Percentiles rank a stretch among this genome's conserved stretches.
These are phyloP conservation scores for Monosporascus sp. DNA, from an alignment of 2,329 filamentous ascomycete species.

Conservation along the genomic window DNA sequence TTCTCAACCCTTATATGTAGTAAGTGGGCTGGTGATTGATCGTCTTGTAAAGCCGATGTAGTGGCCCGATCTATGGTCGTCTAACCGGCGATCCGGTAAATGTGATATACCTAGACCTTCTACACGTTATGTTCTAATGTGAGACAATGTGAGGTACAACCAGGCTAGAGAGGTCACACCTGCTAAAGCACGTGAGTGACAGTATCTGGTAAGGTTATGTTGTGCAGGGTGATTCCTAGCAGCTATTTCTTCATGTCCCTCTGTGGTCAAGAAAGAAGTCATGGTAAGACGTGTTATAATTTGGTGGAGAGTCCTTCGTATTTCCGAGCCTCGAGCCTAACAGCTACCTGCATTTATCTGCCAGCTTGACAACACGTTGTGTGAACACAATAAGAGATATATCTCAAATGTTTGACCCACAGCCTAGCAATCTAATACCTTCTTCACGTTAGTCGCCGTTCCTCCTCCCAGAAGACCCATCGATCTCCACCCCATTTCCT, in stretches of 20 bases:
- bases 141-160: no score
- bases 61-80: no score
- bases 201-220: no score
- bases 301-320: neutral
- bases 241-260: neutral
- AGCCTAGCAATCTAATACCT: neutral
- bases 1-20: no score
- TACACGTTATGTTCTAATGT: no score
- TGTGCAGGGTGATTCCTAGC: no score
- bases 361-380: neutral
- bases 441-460: neutral
- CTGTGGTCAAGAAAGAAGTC: neutral
- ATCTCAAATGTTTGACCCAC: neutral
- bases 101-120: no score
- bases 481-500: neutral
- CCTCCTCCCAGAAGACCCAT: neutral
- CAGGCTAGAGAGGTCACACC: no score
- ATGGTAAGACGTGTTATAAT: neutral
- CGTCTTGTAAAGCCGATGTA: no score
- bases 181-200: no score
- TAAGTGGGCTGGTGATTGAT: no score
- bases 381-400: neutral
- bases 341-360: neutral
- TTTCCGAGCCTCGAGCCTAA: neutral
- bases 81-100: no score